Evolutionary conservation across 192 early-diverging fungal genomes (phyloP).

Genomic region (Endogone sp.): DNA sequence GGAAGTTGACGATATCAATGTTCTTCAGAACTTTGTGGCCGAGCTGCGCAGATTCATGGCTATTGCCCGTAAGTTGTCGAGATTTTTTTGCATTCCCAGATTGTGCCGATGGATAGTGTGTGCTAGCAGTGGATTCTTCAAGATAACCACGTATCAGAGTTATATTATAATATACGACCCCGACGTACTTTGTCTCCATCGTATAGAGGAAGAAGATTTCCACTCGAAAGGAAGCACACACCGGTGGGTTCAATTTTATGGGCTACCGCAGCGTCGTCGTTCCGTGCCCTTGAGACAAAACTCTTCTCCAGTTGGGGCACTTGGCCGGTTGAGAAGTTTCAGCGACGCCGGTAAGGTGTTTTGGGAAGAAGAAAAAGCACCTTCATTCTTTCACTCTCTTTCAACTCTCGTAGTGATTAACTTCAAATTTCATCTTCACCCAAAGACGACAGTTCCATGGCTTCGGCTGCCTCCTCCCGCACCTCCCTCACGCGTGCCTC

Average conservation of each 20-base stretch:
- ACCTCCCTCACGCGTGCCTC: neutral
- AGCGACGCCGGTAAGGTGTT: conserved; percentile 10
- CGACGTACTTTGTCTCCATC: neutral
- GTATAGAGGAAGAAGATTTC: conserved; percentile 30
- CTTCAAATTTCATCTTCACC: neutral
- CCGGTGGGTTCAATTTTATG: conserved; percentile 36
- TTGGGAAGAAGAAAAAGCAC: neutral
- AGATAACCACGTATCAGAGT: too few relatives aligned
- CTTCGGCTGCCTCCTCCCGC: neutral
- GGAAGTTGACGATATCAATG: neutral
- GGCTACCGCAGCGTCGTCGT: neutral
- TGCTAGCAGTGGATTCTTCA: too few relatives aligned
- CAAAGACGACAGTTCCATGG: neutral
- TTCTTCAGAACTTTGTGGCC: neutral
- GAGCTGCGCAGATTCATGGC: neutral
- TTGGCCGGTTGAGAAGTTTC: neutral
- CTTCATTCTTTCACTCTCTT: neutral
- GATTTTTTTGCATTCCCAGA: too few relatives aligned
- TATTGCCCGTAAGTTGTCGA: neutral
- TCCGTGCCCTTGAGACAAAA: neutral
- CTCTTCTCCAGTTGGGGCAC: neutral
- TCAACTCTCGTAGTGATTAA: neutral
- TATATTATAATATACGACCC: too few relatives aligned
- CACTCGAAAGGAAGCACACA: conserved; percentile 32
- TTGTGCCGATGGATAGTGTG: too few relatives aligned